Conservation (phyloP, 176 grass and related monocot genomes). For the Lolium rigidum region DNA sequence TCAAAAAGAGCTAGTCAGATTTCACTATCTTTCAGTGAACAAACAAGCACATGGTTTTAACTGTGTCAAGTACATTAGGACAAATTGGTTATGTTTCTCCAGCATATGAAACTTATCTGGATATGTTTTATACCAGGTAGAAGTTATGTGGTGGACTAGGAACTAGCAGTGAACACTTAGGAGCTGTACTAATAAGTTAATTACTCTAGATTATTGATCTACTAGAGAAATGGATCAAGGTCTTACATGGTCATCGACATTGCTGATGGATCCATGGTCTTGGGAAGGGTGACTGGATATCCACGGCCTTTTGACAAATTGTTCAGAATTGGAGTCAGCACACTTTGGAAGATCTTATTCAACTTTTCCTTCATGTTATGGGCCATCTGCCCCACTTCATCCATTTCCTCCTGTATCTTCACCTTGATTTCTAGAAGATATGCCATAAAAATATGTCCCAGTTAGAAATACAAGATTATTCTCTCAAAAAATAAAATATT, state of each 20-base stretch:
- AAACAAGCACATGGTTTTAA: neutral
- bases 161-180: neutral
- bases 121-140: neutral
- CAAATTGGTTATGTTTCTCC: neutral
- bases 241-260: slow-evolving; percentile 59
- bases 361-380: slow-evolving; percentile 53
- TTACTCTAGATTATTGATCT: neutral
- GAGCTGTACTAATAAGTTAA: neutral
- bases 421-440: slow-evolving; percentile 50
- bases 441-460: neutral
- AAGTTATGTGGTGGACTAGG: neutral
- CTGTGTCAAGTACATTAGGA: neutral
- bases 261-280: slow-evolving; percentile 61
- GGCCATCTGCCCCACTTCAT: slow-evolving; percentile 49
- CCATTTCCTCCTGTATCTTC: slow-evolving; percentile 60
- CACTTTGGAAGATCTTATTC: slow-evolving; percentile 59
- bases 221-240: neutral
- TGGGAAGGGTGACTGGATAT: neutral
- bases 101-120: neutral
- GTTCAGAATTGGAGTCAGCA: slow-evolving; percentile 33
- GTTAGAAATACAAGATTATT: neutral
- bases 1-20: neutral
- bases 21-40: neutral
- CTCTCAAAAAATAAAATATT: neutral
- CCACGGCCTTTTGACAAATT: slow-evolving; percentile 3